Percentiles rank a stretch among this genome's conserved stretches.
Evolutionary conservation across 1,284 basidiomycete genomes (phyloP).

Genomic region (Puccinia horiana): DNA sequence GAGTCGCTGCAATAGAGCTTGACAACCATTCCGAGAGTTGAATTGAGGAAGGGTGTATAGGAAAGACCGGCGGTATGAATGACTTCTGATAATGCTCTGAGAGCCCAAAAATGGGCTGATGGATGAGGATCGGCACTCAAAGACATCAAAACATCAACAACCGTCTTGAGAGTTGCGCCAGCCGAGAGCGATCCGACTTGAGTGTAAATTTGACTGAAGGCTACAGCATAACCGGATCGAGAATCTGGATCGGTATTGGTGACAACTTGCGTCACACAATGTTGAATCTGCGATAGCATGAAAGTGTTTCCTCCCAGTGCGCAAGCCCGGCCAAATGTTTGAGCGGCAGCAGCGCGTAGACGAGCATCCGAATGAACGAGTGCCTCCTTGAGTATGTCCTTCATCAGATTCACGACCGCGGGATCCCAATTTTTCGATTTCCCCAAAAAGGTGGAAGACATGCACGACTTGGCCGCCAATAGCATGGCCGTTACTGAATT

Average conservation of each 20-base stretch:
- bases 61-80: conserved; percentile 88
- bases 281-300: conserved; percentile 83
- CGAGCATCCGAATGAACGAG: conserved; percentile 77
- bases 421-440: conserved; percentile 35
- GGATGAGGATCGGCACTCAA: conserved; percentile 95
- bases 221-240: conserved; percentile 87
- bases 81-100: conserved; percentile 80
- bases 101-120: conserved; percentile 88
- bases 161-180: conserved; percentile 90
- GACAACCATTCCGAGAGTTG: conserved; percentile 85
- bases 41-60: conserved; percentile 83
- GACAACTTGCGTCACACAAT: conserved; percentile 92
- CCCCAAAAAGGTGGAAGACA: conserved; percentile 26
- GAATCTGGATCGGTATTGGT: conserved; percentile 90
- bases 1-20: conserved; percentile 87
- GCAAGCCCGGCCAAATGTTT: conserved; percentile 83
- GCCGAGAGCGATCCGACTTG: conserved; percentile 91
- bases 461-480: conserved; percentile 66
- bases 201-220: conserved; percentile 90
- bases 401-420: conserved; percentile 39
- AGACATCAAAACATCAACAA: conserved; percentile 93
- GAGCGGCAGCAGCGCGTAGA: conserved; percentile 78
- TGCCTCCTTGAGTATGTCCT: conserved; percentile 63
- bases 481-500: conserved; percentile 81
- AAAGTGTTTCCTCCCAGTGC: conserved; percentile 81